Evolutionary conservation across 768 basidiomycete genomes (phyloP), one percentile per base, ranked within the genome.

Genomic region (Hemileccinum rubropunctum): DNA sequence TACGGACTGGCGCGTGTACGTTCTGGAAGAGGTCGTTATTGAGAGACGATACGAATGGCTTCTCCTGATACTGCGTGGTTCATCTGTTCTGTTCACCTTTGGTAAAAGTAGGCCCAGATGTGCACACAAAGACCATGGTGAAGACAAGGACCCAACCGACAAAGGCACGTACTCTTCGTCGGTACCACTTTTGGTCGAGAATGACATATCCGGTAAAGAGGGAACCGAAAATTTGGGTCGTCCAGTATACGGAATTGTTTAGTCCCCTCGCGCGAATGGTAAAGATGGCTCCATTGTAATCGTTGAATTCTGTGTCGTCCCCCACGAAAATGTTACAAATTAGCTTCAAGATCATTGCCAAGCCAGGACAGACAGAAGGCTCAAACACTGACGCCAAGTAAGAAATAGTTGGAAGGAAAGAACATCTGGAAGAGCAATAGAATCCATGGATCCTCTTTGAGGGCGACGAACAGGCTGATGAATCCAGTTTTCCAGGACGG

Each of bases 341-440:
- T 14, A 47, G 47, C 33, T n/a, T 33, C 26, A 33, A 33, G 54
- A 49, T 12, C 38, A 39, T 11, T n/a, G 17, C 15, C 26, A 20
- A 34, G n/a, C 6, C 1, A 13, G n/a, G n/a, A 17, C 0, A 28
- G n/a, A 43, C n/a, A 26, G 6, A 3, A 13, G 23, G 15, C 0
- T 36, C 11, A 23, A 51, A 33, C n/a, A 72, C 84, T 60, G 50
- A 88, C 87, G 86, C 86, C 86, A 90, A 10, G 88, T 81, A 61
- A 89, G 71, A 90, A 90, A 80, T 85, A 91, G 65, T 91, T 91
- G 45, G 83, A 85, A 6, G 86, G 80, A 47, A 89, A 79, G 68
- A 91, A 91, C 84, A 91, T 86, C 28, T 90, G 90, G 73, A 92
- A 88, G 28, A 91, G 79, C 3, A 89, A 68, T 9, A 91, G 27